These are phyloP conservation scores for Neurospora sp. DNA, from an alignment of 495 filamentous ascomycete species.

Conservation along the genomic window DNA sequence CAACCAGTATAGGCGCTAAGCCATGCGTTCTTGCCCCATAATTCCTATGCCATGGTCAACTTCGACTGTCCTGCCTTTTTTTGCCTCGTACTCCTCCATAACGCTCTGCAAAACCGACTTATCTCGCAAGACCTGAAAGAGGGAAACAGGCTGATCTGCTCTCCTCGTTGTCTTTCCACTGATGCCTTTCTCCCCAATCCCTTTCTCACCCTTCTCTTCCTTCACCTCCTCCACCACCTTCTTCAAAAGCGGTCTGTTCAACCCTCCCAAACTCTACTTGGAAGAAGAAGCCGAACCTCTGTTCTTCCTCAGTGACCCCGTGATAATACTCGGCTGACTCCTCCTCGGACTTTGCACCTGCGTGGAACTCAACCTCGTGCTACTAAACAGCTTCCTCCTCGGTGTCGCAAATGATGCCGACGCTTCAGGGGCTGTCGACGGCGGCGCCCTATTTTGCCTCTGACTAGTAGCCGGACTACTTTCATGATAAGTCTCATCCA, in stretches of 20 bases:
- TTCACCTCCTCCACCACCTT: background rate
- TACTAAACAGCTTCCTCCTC: conserved; percentile 4
- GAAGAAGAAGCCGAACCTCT: background rate
- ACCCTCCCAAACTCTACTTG: background rate
- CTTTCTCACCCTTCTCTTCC: background rate
- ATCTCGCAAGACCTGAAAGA: background rate
- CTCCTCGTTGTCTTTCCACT: background rate
- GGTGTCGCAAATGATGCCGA: conserved; percentile 13
- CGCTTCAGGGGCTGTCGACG: background rate
- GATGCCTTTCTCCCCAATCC: background rate
- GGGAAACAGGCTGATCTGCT: background rate
- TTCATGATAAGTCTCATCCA: conserved; percentile 28
- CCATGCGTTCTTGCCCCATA: background rate
- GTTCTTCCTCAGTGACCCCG: background rate
- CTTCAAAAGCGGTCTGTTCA: background rate
- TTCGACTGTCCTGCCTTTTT: background rate
- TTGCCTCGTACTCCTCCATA: background rate
- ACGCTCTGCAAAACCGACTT: background rate
- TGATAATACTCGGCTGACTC: background rate
- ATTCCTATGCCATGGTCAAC: background rate
- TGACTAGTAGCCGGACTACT: background rate
- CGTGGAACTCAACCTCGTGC: background rate
- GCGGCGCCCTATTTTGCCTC: conserved; percentile 3
- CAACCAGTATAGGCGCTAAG: background rate
- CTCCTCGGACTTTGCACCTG: background rate